Conservation (phyloP, 2,329 filamentous ascomycete species). For the Furcasterigmium furcatum region DNA sequence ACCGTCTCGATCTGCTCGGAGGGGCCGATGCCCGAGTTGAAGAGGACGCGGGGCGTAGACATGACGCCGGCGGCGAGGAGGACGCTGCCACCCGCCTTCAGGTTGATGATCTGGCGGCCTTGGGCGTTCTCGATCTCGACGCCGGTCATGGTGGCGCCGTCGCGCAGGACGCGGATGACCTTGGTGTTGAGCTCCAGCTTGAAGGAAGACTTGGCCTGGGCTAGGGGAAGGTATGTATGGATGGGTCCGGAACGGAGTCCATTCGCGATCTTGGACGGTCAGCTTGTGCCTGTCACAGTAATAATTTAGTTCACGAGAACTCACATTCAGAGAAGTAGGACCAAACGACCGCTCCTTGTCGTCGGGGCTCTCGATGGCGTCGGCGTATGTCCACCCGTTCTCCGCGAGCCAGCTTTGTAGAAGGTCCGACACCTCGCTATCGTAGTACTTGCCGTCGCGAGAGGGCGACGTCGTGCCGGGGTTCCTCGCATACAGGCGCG, state of each 20-base stretch:
- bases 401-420: constrained; percentile 9
- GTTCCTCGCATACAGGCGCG: constrained; percentile 20
- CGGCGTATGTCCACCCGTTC: constrained; percentile 12
- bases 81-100: constrained; percentile 12
- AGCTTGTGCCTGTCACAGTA: neutral
- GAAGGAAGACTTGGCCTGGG: constrained; percentile 33
- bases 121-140: constrained; percentile 20
- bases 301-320: too few relatives aligned
- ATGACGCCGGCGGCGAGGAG: constrained; percentile 14
- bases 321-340: constrained; percentile 11
- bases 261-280: constrained; percentile 11
- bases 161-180: constrained; percentile 14
- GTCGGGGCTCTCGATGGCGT: constrained; percentile 12
- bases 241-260: constrained; percentile 14
- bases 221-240: constrained; percentile 34
- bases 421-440: constrained; percentile 9
- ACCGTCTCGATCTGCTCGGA: constrained; percentile 40
- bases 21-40: constrained; percentile 54
- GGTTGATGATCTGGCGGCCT: constrained; percentile 16
- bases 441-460: constrained; percentile 15
- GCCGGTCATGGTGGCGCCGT: constrained; percentile 27
- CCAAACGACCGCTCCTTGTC: constrained; percentile 12
- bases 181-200: constrained; percentile 16
- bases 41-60: constrained; percentile 41
- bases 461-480: constrained; percentile 20